These are phyloP conservation scores for Wallacemonas sp. DNA, from an alignment of 208 protist species.

Conservation along the genomic window DNA sequence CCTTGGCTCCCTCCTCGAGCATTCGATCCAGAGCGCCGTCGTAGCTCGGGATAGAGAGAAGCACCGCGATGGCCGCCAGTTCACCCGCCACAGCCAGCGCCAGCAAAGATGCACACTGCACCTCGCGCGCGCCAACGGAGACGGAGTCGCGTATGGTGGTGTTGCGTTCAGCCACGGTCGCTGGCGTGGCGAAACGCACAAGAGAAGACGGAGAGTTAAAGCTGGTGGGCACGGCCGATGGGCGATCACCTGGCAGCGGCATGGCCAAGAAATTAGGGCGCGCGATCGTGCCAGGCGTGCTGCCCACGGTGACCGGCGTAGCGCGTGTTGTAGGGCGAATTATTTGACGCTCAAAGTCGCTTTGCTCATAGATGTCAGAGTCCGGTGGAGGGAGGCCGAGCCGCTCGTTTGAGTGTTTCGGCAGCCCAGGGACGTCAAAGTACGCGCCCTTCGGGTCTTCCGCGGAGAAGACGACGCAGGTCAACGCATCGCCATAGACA, in stretches of 20 bases:
- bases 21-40: slow-evolving; percentile 34
- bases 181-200: slow-evolving; percentile 21
- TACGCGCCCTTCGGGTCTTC: slow-evolving; percentile 50
- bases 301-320: slow-evolving; percentile 29
- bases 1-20: slow-evolving; percentile 25
- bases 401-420: slow-evolving; percentile 64
- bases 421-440: slow-evolving; percentile 69
- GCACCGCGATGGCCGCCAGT: slow-evolving; percentile 43
- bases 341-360: slow-evolving; percentile 53
- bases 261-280: background rate
- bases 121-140: slow-evolving; percentile 20
- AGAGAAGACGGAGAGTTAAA: slow-evolving; percentile 14
- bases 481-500: slow-evolving; percentile 84
- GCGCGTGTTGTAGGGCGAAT: slow-evolving; percentile 57
- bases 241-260: slow-evolving; percentile 3
- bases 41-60: slow-evolving; percentile 58
- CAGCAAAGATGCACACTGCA: slow-evolving; percentile 51
- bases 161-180: slow-evolving; percentile 14
- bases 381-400: slow-evolving; percentile 68
- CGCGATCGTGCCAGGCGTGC: slow-evolving; percentile 6
- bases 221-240: background rate
- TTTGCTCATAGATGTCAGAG: slow-evolving; percentile 72
- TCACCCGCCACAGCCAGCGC: slow-evolving; percentile 49
- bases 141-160: slow-evolving; percentile 8
- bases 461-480: slow-evolving; percentile 64